Base-by-base conservation (phyloP, 192 early-diverging fungal species). In the Coemansia furcata region DNA sequence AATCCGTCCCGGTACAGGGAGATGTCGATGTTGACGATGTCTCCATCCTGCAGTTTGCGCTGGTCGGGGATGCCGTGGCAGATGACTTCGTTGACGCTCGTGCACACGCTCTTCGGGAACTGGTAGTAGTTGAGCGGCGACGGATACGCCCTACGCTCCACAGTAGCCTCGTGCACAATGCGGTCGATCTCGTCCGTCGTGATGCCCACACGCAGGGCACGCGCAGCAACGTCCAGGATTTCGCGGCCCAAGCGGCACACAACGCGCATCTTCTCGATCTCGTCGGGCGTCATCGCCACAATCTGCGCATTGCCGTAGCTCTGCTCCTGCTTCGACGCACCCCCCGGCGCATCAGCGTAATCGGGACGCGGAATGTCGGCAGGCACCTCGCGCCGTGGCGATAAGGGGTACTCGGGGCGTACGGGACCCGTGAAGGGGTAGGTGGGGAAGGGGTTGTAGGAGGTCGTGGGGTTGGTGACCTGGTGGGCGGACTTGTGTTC, bases 61-160 rank as follows among this genome's bases (percentile, higher is more conserved):
- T 89, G 86, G 85, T 99, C 98, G 15, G 98, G 98, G 60, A 99
- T 95, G 54, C 95, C 96, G 69, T 99, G 98, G 77, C 98, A 99
- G 66, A 99, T 94, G 21, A 97, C 95, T 78, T 94, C 91, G 74
- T 94, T 94, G 46, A 94, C 86, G 33, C 86, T 88, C 3, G 91
- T 96, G 85, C 98, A 99, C 74, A 90, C 88, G 40, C 95, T 96
- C 81, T 98, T 98, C 15, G 96, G 96, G 79, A 97, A 99, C 38
- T 87, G 74, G 77, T 92, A 91, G 85, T 99, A 99, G 84, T 98
- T 98, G 42, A 99, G 84, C 50, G 98, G 93, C 14, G 95, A 98
- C 21, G 98, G 98, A 68, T 99, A 99, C 15, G 89, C 89, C 57
- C 90, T 88, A 54, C 98, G 92, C 73, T 88, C 94, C 52, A 99